phyloP scores from a whole-genome alignment of 139 green algal genomes.

The Chlorella sp. region DNA sequence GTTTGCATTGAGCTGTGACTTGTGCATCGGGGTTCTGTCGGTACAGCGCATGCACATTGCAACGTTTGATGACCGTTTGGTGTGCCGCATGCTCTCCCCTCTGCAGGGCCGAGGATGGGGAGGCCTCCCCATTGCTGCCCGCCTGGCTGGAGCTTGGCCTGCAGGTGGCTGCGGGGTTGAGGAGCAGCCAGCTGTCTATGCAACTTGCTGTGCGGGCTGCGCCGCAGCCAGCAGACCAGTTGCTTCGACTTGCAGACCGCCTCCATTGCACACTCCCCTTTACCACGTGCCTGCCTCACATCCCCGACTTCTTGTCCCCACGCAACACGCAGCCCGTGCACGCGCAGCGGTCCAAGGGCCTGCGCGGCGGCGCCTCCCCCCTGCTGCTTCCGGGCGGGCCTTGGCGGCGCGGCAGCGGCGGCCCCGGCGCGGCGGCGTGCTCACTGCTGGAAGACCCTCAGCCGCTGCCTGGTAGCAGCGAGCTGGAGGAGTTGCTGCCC shows the following conservation, averaged over 20 bases:
- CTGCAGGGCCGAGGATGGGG: constrained; percentile 36
- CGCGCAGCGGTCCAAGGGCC: constrained; percentile 11
- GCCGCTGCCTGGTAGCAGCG: constrained; percentile 11
- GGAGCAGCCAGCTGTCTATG: too few species aligned
- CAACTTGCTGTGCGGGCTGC: neutral
- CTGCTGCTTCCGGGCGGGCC: constrained; percentile 52
- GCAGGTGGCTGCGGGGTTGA: constrained; percentile 36
- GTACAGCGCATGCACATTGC: too few species aligned
- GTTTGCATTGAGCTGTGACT: too few species aligned
- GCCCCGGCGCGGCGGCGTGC: neutral
- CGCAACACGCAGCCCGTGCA: constrained; percentile 10
- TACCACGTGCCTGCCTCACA: neutral
- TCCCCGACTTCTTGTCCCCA: neutral
- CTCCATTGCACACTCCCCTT: too few species aligned
- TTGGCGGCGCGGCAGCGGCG: neutral
- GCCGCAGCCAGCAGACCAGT: neutral
- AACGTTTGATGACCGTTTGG: too few species aligned
- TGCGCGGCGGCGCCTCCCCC: constrained; percentile 60
- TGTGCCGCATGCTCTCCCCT: too few species aligned
- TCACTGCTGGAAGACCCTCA: neutral
- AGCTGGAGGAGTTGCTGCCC: constrained; percentile 52
- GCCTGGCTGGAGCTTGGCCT: constrained; percentile 80
- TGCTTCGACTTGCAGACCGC: neutral
- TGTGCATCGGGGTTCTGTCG: too few species aligned
- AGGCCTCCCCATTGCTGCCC: constrained; percentile 74